phyloP scores from a whole-genome alignment of 2,329 filamentous ascomycete genomes.

The Pseudonectria buxi region DNA sequence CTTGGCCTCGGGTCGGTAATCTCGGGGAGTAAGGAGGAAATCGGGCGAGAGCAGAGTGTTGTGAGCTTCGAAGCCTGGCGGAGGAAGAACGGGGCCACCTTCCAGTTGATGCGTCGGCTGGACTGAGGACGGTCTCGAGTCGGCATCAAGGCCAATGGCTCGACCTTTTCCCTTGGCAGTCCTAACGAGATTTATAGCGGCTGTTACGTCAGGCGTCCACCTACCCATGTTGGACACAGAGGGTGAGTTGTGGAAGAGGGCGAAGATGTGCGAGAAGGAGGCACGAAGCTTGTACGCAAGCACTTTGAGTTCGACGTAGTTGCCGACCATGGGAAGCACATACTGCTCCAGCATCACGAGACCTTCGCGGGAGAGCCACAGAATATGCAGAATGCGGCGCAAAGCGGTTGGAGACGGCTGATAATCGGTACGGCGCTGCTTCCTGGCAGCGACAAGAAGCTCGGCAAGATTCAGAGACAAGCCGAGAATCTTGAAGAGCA shows the following conservation, averaged over 20 bases:
- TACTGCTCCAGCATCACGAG: slow-evolving; percentile 81
- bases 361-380: slow-evolving; percentile 92
- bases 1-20: slow-evolving; percentile 79
- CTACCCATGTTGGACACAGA: slow-evolving; percentile 58
- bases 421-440: slow-evolving; percentile 73
- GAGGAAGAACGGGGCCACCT: slow-evolving; percentile 51
- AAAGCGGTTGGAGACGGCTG: slow-evolving; percentile 73
- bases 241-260: slow-evolving; percentile 89
- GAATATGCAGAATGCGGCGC: slow-evolving; percentile 77
- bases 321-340: slow-evolving; percentile 75
- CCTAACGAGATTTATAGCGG: slow-evolving; percentile 27
- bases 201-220: slow-evolving; percentile 40
- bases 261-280: slow-evolving; percentile 94
- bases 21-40: slow-evolving; percentile 69
- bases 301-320: slow-evolving; percentile 77
- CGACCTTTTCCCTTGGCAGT: slow-evolving; percentile 44
- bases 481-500: slow-evolving; percentile 85
- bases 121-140: slow-evolving; percentile 37
- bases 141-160: slow-evolving; percentile 35
- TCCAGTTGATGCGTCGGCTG: slow-evolving; percentile 46
- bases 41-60: slow-evolving; percentile 46
- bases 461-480: slow-evolving; percentile 82
- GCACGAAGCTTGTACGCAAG: slow-evolving; percentile 86
- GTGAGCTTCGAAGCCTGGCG: slow-evolving; percentile 45
- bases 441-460: slow-evolving; percentile 75